Conservation (phyloP, 768 basidiomycete genomes). For the Chalciporus sphaerocephalus region DNA sequence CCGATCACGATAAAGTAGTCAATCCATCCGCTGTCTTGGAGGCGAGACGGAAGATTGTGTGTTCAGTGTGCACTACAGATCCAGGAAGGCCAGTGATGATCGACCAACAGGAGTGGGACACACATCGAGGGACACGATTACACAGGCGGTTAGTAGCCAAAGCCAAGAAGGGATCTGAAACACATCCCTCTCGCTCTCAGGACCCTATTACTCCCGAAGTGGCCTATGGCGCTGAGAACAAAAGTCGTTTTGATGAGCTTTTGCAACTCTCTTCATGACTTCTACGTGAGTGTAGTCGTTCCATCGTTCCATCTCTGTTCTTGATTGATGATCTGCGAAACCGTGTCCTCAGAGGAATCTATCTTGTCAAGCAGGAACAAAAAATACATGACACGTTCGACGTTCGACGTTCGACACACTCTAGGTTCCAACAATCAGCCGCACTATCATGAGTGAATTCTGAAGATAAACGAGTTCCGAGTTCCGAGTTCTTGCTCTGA, state of each 20-base stretch:
- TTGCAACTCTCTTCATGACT: slow-evolving; percentile 8
- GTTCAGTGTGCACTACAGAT: slow-evolving; percentile 59
- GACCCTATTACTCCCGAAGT: not conserved
- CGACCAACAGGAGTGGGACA: slow-evolving; percentile 51
- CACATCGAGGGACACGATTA: slow-evolving; percentile 50
- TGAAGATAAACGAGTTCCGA: not conserved
- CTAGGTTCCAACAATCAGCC: not conserved
- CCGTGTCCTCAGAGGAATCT: not conserved
- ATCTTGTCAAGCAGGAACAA: not conserved
- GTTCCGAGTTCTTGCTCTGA: not conserved
- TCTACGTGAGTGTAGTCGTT: slow-evolving; percentile 8
- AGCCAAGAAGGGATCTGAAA: slow-evolving; percentile 13
- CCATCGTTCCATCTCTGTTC: not conserved
- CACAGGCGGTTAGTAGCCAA: slow-evolving; percentile 49
- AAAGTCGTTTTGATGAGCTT: slow-evolving; percentile 2
- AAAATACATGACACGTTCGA: not conserved
- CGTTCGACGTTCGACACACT: not conserved
- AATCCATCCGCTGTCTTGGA: slow-evolving; percentile 57
- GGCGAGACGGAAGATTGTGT: slow-evolving; percentile 55
- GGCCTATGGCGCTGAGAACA: slow-evolving; percentile 5
- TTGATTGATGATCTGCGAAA: no score
- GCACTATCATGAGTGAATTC: not conserved
- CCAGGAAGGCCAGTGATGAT: slow-evolving; percentile 58
- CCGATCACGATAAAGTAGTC: slow-evolving; percentile 39
- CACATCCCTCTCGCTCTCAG: not conserved